Evolutionary conservation across 75 land plant genomes (phyloP), one percentile per base, ranked within the genome.

Genomic region (Sequoiadendron giganteum): DNA sequence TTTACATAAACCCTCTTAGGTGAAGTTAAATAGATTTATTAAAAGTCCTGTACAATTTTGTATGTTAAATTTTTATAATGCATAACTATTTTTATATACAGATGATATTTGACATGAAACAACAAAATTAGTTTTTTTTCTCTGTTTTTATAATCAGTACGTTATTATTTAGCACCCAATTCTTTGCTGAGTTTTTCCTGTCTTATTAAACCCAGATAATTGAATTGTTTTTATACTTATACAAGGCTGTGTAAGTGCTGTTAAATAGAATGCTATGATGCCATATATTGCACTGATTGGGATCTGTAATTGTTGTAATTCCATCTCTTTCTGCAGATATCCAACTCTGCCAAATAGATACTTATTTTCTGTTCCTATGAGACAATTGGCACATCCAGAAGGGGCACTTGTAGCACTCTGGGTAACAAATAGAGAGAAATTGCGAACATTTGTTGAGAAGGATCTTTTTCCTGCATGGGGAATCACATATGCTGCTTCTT

Each of bases 361-460:
- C 82, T 90, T 98, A 86, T 89, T 98, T 52, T 93, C 93, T 25
- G 91, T 98, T 90, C 99, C 99, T 55, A 86, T 98, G 34, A 92
- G 93, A 87, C 90, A 94, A 88, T 92, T 98, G 45, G 89, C 89
- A 68, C 99, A 97, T 87, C 73, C 91, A 70, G 90, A 95, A 85
- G 99, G 99, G 49, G 99, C 99, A 43, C 94, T 98, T 68, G 93
- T 98, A 48, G 99, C 95, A 56, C 87, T 98, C 77, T 98, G 99
- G 99, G 92, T 98, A 49, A 98, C 99, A 38, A 98, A 98, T 86
- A 95, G 96, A 45, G 99, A 98, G 90, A 98, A 98, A 86, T 80
- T 98, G 89, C 93, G 93, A 19, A 80, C 48, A 40, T 98, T 98
- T 92, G 96, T 96, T 65, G 94, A 95, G 90, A 88, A 93, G 18